Conservation (phyloP, 345 rosid species). For the sweet orange (Citrus sinensis) region DVS_A1.0 CM039163.1:4261501-4262000, state of each 20-base stretch:
- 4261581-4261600: conserved; percentile 91
- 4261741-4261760: background rate
- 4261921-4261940: background rate
- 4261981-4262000: background rate
- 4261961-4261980: background rate
- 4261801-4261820: conserved; percentile 77
- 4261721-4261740: background rate
- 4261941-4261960: background rate
- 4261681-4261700: conserved; percentile 95
- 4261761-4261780: background rate
- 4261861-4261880: conserved; percentile 81
- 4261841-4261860: conserved; percentile 83
- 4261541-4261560: conserved; percentile 96
- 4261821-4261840: conserved; percentile 87
- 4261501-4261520: conserved; percentile 78
- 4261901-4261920: background rate
- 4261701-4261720: conserved; percentile 55
- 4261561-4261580: conserved; percentile 99
- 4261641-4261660: conserved; percentile 70
- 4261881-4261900: background rate
- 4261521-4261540: conserved; percentile 91
- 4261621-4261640: conserved; percentile 54
- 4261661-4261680: conserved; percentile 87
- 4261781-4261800: conserved; percentile 25
- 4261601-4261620: conserved; percentile 59